Conservation (phyloP, 306 rosid species). For the Mimosa bimucronata region DNA sequence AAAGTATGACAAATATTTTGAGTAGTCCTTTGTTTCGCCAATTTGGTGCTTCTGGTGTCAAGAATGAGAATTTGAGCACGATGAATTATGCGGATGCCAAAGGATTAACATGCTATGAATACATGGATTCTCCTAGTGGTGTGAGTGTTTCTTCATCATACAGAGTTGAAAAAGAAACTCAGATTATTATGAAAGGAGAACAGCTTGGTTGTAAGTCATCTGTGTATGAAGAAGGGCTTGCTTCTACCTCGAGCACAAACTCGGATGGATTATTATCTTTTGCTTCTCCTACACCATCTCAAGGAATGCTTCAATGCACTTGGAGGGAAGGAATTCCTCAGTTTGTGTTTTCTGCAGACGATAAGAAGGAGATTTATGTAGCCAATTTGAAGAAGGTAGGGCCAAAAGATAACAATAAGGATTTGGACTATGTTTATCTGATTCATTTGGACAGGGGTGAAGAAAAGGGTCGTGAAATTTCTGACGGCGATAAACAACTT, state of each 20-base stretch:
- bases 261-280: conserved; percentile 62
- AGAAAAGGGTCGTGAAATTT: conserved; percentile 47
- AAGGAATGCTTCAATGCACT: conserved; percentile 91
- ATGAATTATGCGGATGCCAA: conserved; percentile 51
- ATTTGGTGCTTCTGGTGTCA: conserved; percentile 50
- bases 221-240: conserved; percentile 51
- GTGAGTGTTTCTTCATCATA: conserved; percentile 52
- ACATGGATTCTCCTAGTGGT: conserved; percentile 51
- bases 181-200: conserved; percentile 39
- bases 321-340: conserved; percentile 87
- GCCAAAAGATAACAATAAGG: conserved; percentile 57
- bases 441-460: conserved; percentile 68
- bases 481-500: conserved; percentile 37
- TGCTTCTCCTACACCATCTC: conserved; percentile 51
- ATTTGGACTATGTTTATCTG: conserved; percentile 62
- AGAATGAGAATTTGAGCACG: conserved; percentile 52
- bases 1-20: conserved; percentile 80
- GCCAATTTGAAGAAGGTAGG: conserved; percentile 61
- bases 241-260: conserved; percentile 65
- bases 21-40: conserved; percentile 69
- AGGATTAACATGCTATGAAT: conserved; percentile 53
- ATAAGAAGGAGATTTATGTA: conserved; percentile 71
- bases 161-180: conserved; percentile 45
- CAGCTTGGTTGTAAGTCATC: conserved; percentile 44
- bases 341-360: conserved; percentile 79